Evolutionary conservation across 495 filamentous ascomycete genomes (phyloP).

Genomic region (Hypoxylon cercidicola): DNA sequence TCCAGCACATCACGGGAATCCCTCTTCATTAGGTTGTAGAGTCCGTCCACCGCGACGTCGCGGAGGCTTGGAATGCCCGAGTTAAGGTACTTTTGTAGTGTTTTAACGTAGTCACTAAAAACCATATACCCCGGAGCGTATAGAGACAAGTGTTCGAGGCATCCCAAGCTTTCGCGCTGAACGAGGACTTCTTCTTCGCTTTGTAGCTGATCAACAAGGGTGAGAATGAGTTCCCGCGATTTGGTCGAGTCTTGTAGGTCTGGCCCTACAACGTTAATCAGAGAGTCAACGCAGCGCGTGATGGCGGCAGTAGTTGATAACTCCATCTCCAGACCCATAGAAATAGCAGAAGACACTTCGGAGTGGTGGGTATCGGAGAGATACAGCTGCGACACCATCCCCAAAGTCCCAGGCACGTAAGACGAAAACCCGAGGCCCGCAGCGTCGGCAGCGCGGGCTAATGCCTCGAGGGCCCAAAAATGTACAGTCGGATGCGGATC

Average conservation of each 20-base stretch:
- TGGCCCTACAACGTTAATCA: slow-evolving; percentile 95
- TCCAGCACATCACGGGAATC: slow-evolving; percentile 81
- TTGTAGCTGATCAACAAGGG: slow-evolving; percentile 83
- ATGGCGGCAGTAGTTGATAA: slow-evolving; percentile 83
- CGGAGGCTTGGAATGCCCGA: slow-evolving; percentile 73
- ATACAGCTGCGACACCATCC: slow-evolving; percentile 92
- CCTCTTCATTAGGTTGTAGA: slow-evolving; percentile 95
- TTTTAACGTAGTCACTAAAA: slow-evolving; percentile 82
- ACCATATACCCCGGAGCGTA: slow-evolving; percentile 90
- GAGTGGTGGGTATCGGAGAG: slow-evolving; percentile 89
- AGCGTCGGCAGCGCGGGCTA: slow-evolving; percentile 89
- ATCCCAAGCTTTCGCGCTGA: slow-evolving; percentile 79
- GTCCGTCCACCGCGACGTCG: slow-evolving; percentile 83
- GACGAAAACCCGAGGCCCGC: slow-evolving; percentile 91
- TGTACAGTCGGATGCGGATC: slow-evolving; percentile 97
- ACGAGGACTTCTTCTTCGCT: slow-evolving; percentile 78
- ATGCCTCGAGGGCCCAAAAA: slow-evolving; percentile 91
- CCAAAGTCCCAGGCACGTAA: slow-evolving; percentile 88
- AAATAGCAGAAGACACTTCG: slow-evolving; percentile 78
- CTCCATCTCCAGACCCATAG: slow-evolving; percentile 89
- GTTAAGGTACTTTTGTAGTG: slow-evolving; percentile 78
- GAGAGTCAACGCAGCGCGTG: slow-evolving; percentile 88
- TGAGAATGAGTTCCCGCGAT: slow-evolving; percentile 88
- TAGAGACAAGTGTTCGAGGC: slow-evolving; percentile 89
- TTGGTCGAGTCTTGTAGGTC: slow-evolving; percentile 95